phyloP scores from a whole-genome alignment of 176 grass and related monocot genomes.

The Thinopyrum elongatum region DNA sequence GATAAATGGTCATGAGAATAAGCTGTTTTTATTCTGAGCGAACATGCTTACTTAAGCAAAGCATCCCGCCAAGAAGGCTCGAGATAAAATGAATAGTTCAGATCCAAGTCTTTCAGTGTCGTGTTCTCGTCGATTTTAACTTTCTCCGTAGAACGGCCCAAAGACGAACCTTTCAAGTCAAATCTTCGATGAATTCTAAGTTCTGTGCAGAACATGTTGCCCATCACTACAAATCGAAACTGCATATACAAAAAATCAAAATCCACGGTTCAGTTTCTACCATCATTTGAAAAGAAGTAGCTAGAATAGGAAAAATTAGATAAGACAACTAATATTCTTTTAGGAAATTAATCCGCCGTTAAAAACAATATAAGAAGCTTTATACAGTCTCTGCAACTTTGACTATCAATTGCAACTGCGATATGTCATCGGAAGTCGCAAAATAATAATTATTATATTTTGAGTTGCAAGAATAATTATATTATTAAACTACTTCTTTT shows the following conservation, averaged over 20 bases:
- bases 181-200: slow-evolving; percentile 90
- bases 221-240: slow-evolving; percentile 99
- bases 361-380: neutral
- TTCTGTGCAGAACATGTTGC: slow-evolving; percentile 99
- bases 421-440: neutral
- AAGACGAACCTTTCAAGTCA: slow-evolving; percentile 96
- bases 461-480: neutral
- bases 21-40: neutral
- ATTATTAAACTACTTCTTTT: neutral
- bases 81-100: slow-evolving; percentile 93
- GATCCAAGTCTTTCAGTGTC: slow-evolving; percentile 96
- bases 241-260: slow-evolving; percentile 41
- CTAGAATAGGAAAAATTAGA: neutral
- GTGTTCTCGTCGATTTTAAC: slow-evolving; percentile 98
- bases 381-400: neutral
- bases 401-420: neutral
- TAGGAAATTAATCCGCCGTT: neutral
- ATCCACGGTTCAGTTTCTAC: neutral
- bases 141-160: slow-evolving; percentile 88
- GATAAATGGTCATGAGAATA: neutral
- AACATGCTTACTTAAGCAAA: slow-evolving; percentile 70
- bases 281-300: neutral
- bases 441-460: neutral
- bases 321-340: neutral
- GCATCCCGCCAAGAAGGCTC: slow-evolving; percentile 96